Base-by-base conservation (phyloP, 352 stramenopile genomes). In the Phytophthora lateralis region DNA sequence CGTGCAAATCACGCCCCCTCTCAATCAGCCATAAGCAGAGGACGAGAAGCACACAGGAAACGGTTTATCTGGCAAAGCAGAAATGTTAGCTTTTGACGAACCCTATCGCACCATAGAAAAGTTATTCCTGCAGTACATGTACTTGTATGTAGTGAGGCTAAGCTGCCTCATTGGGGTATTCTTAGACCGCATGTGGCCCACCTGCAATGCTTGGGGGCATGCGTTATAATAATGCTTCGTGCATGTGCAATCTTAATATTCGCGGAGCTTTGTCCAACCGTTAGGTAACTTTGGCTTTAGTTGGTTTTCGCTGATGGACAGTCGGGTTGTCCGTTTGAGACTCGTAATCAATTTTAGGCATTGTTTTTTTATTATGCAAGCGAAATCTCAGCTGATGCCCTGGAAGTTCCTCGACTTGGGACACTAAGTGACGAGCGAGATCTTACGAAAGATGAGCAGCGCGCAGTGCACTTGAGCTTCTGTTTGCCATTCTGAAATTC, bases 401-500 rank as follows among this genome's bases (percentile, higher is more conserved):
- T 10, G 18, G 52, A 62, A 58, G n/a, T n/a, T n/a, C 17, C 15
- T 24, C 42, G 24, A 50, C 7, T 58, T 51, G 39, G 34, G 44
- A 35, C 46, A 60, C 34, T 54, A 53, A 20, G 7, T 37, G 38
- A 53, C 29, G 43, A 64, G 18, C 55, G 48, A 71, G 62, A 69
- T 69, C 34, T 69, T 55, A 6, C 11, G 41, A 37, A 61, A 41
- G 62, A 70, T 66, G 62, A 56, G 55, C 55, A 60, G 55, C n/a
- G 53, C 21, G 41, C 17, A 9, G 9, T n/a, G 41, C 20, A n/a
- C 15, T 46, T 9, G 41, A 46, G 20, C 44, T 1, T 44, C 6
- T n/a, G 20, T 51, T 52, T 46, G n/a, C 12, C 57, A 71, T 71
- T 71, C 51, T 67, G 54, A 44, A 66, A 66, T 55, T 71, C 63